Evolutionary conservation across 805 yeast genomes (phyloP), one percentile per base, ranked within the genome.

Genomic region (Schwanniomyces sp.): DNA sequence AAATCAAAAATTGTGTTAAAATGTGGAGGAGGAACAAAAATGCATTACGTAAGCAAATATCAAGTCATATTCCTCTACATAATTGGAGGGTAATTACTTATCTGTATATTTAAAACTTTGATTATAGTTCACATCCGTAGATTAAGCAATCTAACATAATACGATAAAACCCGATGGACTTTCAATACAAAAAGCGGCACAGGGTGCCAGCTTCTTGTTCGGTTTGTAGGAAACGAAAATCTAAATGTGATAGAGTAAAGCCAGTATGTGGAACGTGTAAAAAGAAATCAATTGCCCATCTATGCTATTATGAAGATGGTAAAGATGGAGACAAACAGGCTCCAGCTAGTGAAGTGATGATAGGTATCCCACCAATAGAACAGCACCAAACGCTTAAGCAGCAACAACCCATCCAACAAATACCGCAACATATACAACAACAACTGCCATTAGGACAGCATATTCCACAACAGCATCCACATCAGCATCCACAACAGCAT

Each of bases 191-290:
- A 49, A 73, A 72, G 49, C 58, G 77, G 43, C 66, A 65, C 52
- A 56, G 77, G 41, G 56, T 69, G n/a, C 75, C 75, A 17, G 68
- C 76, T 6, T 69, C 75, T 30, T 73, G 78, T 50, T 68, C 72
- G 43, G 75, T 73, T 16, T 73, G 78, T 52, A 66, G 78, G 26
- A 70, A 70, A 51, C 55, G 77, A 36, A 73, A 73, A 54, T 63
- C 72, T 41, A 66, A 64, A 48, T 73, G 78, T 59, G 78, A 73
- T 56, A 54, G 76, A 36, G 67, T 62, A 8, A 63, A 64, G 47
- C 77, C 78, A 8, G 64, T 71, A 7, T 73, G 78, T 55, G 78
- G 78, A 12, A 54, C 70, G 16, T 73, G 78, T 53, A 60, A 59
- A 45, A 66, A 67, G 61, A 73, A 72, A 52, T 69, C 74, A 42